A percentile compares a stretch with the other conserved stretches of the same genome.
Evolutionary conservation across 2,329 filamentous ascomycete genomes (phyloP).

Genomic region (Teratosphaeria gauchensis): DNA sequence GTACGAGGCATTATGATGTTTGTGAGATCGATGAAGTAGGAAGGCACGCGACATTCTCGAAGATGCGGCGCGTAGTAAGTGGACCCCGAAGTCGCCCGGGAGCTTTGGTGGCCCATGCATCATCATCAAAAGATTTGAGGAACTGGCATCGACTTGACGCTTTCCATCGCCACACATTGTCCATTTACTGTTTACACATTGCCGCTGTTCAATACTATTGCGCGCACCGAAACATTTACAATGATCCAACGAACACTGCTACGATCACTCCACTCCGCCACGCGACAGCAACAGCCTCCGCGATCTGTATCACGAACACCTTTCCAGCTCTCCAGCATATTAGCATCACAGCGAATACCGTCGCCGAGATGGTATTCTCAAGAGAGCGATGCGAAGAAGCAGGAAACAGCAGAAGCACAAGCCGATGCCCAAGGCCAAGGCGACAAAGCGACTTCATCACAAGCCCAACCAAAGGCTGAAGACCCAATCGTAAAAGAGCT

Average conservation of each 20-base stretch:
- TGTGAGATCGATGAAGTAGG: background rate
- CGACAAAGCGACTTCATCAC: conserved; percentile 26
- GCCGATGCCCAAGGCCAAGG: conserved; percentile 18
- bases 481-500: conserved; percentile 54
- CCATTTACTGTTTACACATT: background rate
- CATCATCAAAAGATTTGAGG: background rate
- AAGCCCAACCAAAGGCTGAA: conserved; percentile 21
- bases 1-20: background rate
- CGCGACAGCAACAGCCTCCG: conserved; percentile 13
- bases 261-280: conserved; percentile 35
- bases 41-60: background rate
- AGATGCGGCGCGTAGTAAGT: background rate
- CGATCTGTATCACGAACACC: conserved; percentile 23
- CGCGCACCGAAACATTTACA: background rate
- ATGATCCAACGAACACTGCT: conserved; percentile 45
- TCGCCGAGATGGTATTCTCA: conserved; percentile 36
- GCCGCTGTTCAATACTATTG: background rate
- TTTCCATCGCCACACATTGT: background rate
- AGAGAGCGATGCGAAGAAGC: conserved; percentile 33
- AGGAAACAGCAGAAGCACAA: conserved; percentile 28
- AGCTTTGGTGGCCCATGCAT: background rate
- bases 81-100: background rate
- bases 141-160: background rate
- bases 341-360: conserved; percentile 20
- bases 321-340: conserved; percentile 16